Evolutionary conservation across 805 yeast genomes (phyloP).

Genomic region (Metschnikowia colocasiae): DNA sequence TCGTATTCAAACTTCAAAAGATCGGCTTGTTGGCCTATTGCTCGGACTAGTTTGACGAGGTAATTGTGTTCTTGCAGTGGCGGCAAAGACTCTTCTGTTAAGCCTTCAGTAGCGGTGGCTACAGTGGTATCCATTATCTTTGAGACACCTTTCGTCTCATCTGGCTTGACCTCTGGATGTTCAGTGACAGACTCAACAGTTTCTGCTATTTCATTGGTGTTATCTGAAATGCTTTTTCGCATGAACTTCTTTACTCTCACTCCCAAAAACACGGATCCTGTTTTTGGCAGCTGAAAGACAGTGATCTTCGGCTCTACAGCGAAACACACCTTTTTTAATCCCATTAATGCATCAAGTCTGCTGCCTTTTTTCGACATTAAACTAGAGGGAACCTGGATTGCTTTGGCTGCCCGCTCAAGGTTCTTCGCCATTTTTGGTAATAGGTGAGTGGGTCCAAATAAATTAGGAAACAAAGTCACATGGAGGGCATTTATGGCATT

Average conservation of each 20-base stretch:
- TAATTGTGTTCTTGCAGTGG: conserved; percentile 6
- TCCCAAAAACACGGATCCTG: conserved; percentile 16
- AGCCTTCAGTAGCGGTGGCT: neutral
- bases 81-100: neutral
- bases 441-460: conserved; percentile 1
- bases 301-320: conserved; percentile 2
- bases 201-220: neutral
- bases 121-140: neutral
- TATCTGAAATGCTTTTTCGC: neutral
- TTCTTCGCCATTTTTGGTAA: neutral
- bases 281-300: conserved; percentile 6
- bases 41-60: conserved; percentile 10
- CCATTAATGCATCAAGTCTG: conserved; percentile 6
- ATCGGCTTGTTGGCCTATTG: conserved; percentile 12
- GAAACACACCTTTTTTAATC: neutral
- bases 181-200: neutral
- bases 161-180: neutral
- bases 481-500: conserved; percentile 15
- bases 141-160: neutral
- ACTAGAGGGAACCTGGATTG: conserved; percentile 2
- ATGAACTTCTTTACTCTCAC: conserved; percentile 7
- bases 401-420: conserved; percentile 5
- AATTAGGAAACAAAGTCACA: conserved; percentile 18
- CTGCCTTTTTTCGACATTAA: neutral
- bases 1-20: conserved; percentile 6